These are phyloP conservation scores for Prototheca cutis DNA, from an alignment of 163 green algal genomes.

Conservation along the genomic window DNA sequence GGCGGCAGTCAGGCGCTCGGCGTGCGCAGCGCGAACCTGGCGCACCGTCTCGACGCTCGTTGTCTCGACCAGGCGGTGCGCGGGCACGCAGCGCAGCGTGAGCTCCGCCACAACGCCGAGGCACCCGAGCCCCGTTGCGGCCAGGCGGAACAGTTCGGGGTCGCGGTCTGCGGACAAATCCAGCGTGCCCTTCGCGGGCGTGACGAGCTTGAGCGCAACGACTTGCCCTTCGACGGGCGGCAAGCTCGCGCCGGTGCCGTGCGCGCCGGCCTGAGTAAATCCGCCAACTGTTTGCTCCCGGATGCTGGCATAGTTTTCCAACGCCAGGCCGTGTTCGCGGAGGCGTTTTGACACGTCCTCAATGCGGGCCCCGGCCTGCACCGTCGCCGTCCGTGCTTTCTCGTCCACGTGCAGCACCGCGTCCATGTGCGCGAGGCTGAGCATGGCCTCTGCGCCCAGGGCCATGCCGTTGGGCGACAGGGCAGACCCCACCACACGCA, in stretches of 20 bases:
- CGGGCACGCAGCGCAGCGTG: conserved; percentile 68
- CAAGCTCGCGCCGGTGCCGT: conserved; percentile 84
- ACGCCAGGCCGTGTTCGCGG: conserved; percentile 68
- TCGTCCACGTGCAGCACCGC: conserved; percentile 35
- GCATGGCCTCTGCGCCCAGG: conserved; percentile 75
- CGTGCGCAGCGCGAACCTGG: conserved; percentile 58
- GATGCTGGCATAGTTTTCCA: conserved; percentile 94
- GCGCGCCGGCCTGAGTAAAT: conserved; percentile 81
- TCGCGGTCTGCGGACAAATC: conserved; percentile 52
- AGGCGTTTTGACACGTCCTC: conserved; percentile 73
- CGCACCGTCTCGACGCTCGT: conserved; percentile 56
- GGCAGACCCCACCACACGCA: conserved; percentile 71
- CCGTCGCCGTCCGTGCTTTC: conserved; percentile 49
- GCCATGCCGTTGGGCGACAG: conserved; percentile 85
- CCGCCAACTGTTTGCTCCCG: conserved; percentile 89
- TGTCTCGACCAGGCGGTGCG: conserved; percentile 73
- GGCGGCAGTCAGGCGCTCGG: conserved; percentile 60
- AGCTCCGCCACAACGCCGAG: conserved; percentile 82
- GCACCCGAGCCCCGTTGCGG: conserved; percentile 66
- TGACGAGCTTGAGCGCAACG: conserved; percentile 83
- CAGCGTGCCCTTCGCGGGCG: conserved; percentile 62
- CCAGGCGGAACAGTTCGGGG: conserved; percentile 72
- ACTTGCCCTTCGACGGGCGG: conserved; percentile 90
- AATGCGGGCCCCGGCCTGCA: conserved; percentile 81
- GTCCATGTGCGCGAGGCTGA: conserved; percentile 83